Evolutionary conservation across 768 basidiomycete genomes (phyloP).

Genomic region (Cystofilobasidium macerans): DNA sequence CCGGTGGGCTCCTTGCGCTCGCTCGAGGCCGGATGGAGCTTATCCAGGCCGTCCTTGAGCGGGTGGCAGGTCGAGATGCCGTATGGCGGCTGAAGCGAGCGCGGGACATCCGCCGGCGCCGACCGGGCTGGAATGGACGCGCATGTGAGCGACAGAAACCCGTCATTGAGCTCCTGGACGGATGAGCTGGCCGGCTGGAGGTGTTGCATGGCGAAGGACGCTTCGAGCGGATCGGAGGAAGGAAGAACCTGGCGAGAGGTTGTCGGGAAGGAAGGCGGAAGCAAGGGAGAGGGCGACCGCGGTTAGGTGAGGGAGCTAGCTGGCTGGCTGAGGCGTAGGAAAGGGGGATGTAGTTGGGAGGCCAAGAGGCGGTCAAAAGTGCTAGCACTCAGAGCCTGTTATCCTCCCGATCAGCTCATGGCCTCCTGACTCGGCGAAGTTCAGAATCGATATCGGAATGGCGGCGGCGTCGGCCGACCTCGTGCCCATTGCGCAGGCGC

Average conservation of each 20-base stretch:
- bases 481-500: too few relatives aligned
- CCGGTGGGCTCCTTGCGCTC: neutral
- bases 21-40: neutral
- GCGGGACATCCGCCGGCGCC: neutral
- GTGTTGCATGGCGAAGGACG: neutral
- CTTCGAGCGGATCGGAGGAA: neutral
- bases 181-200: neutral
- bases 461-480: too few relatives aligned
- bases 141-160: neutral
- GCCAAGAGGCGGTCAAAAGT: too few relatives aligned
- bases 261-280: neutral
- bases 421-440: too few relatives aligned
- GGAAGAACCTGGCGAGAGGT: neutral
- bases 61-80: conserved; percentile 1
- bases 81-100: neutral
- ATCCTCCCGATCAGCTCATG: too few relatives aligned
- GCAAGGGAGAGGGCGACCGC: neutral
- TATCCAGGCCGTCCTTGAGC: conserved; percentile 2
- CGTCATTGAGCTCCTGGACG: neutral
- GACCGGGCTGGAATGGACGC: neutral
- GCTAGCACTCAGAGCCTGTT: too few relatives aligned
- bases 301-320: too few relatives aligned
- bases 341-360: too few relatives aligned
- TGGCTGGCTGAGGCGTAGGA: too few relatives aligned
- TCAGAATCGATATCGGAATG: too few relatives aligned